These are phyloP conservation scores for Ampelomyces quisqualis DNA, from an alignment of 2,329 filamentous ascomycete species.

Conservation along the genomic window DNA sequence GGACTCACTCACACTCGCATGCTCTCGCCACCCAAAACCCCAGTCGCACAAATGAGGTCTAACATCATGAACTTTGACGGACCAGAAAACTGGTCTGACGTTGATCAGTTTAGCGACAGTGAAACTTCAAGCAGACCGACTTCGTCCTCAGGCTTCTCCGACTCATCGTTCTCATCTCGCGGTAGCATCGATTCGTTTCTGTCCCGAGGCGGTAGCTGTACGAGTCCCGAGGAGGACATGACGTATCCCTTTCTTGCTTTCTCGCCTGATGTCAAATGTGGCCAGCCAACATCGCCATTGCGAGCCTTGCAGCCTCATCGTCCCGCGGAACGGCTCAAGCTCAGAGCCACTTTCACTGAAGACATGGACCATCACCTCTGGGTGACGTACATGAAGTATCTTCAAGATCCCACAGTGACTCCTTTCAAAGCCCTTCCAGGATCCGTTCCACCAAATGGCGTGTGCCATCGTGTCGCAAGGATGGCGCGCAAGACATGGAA, in stretches of 20 bases:
- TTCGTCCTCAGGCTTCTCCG: slow-evolving; percentile 60
- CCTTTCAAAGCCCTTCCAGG: slow-evolving; percentile 68
- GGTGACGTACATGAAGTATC: slow-evolving; percentile 65
- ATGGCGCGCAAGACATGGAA: slow-evolving; percentile 64
- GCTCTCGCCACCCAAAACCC: slow-evolving; percentile 53
- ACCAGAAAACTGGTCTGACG: slow-evolving; percentile 36
- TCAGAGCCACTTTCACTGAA: slow-evolving; percentile 55
- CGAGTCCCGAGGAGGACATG: slow-evolving; percentile 61
- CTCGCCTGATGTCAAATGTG: slow-evolving; percentile 35
- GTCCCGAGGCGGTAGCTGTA: slow-evolving; percentile 61
- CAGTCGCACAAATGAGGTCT: slow-evolving; percentile 45
- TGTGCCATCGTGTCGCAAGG: slow-evolving; percentile 63
- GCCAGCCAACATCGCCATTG: slow-evolving; percentile 36
- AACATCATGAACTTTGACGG: slow-evolving; percentile 30
- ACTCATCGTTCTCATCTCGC: slow-evolving; percentile 63
- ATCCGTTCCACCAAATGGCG: slow-evolving; percentile 62
- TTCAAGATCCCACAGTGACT: slow-evolving; percentile 66
- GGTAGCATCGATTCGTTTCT: slow-evolving; percentile 58
- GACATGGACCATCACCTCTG: slow-evolving; percentile 68
- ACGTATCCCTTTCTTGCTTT: slow-evolving; percentile 57
- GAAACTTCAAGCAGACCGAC: slow-evolving; percentile 55
- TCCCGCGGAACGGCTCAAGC: slow-evolving; percentile 46
- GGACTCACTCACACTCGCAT: slow-evolving; percentile 39
- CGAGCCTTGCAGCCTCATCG: slow-evolving; percentile 29
- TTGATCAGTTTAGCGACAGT: slow-evolving; percentile 35